Percentiles rank a stretch among this genome's conserved stretches.
These are phyloP conservation scores for Neofusicoccum cordaticola DNA, from an alignment of 2,329 filamentous ascomycete species.

Conservation along the genomic window DNA sequence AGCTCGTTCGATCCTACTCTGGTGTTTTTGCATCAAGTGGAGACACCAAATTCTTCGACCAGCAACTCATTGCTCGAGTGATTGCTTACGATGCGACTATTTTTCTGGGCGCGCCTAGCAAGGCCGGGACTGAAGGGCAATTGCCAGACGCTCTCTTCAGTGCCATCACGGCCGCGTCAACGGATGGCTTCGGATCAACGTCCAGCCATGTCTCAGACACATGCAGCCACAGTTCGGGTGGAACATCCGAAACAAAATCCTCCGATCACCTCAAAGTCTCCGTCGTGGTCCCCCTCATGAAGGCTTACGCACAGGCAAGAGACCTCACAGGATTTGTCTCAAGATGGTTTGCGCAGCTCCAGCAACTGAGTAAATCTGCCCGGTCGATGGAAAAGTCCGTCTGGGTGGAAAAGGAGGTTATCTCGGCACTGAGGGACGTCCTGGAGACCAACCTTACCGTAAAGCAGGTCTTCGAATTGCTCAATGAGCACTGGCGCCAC, in stretches of 20 bases:
- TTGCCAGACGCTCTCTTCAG: conserved; percentile 9
- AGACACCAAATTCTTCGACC: not conserved
- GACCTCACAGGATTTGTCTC: conserved; percentile 34
- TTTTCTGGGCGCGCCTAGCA: conserved; percentile 28
- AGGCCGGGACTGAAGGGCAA: not conserved
- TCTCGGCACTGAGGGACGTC: conserved; percentile 23
- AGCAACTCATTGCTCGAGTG: conserved; percentile 30
- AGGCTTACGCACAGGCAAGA: conserved; percentile 33
- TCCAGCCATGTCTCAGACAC: not conserved
- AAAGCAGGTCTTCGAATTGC: conserved; percentile 29
- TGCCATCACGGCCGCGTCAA: not conserved
- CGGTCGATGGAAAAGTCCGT: conserved; percentile 20
- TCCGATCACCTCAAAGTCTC: conserved; percentile 10
- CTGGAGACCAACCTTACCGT: conserved; percentile 34
- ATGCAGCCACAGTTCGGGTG: not conserved
- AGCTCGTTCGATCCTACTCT: conserved; percentile 36
- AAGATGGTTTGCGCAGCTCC: conserved; percentile 35
- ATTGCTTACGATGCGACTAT: conserved; percentile 32
- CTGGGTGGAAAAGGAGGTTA: conserved; percentile 31
- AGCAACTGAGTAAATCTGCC: conserved; percentile 2
- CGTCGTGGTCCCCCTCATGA: conserved; percentile 33
- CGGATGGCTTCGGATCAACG: not conserved
- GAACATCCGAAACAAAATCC: not conserved
- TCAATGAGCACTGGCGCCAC: conserved; percentile 27
- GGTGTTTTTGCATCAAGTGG: conserved; percentile 16